Base-by-base conservation (phyloP, 495 filamentous ascomycete species). In the Hypoxylon fuscum region DNA sequence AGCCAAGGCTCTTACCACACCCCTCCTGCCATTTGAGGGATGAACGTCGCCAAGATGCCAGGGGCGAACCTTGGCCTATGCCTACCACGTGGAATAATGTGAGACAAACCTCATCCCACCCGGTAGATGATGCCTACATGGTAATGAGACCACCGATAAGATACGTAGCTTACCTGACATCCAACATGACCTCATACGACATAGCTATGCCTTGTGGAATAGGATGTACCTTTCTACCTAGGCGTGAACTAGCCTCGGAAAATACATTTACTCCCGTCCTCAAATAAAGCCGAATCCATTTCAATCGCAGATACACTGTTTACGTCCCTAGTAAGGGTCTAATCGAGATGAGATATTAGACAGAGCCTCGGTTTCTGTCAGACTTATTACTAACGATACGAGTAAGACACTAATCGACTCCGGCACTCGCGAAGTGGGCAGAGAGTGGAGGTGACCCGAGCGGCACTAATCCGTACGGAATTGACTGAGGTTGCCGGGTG, bases 11-110 rank as follows among this genome's bases (percentile, higher is more conserved):
- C 22, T 25, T 3, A 29, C 23, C 21, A 10, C 5, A 14, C n/a
- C n/a, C 35, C n/a, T 11, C 11, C 4, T 7, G 5, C n/a, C 3
- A 4, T 1, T 14, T 3, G 35, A 14, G 3, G 2, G 18, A 6
- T 2, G 12, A 27, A 45, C 5, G 20, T 14, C 22, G 14, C 12
- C 42, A 22, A 45, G 42, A 22, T 45, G 11, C 22, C 8, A 29
- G 21, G 17, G 3, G 18, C 5, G 8, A 1, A 20, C 17, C 17
- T n/a, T n/a, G 38, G 6, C 5, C 7, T 22, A 27, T 6, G 7
- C n/a, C n/a, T n/a, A n/a, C 42, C 21, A 45, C 42, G 42, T 45
- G 42, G 42, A 45, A 45, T 14, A 12, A n/a, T 29, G 17, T 6
- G 11, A 27, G n/a, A 27, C 7, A 45, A 12, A 8, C 20, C 23